These are phyloP conservation scores for Parasitella parasitica DNA, from an alignment of 371 early-diverging fungal genomes.

Conservation along the genomic window DNA sequence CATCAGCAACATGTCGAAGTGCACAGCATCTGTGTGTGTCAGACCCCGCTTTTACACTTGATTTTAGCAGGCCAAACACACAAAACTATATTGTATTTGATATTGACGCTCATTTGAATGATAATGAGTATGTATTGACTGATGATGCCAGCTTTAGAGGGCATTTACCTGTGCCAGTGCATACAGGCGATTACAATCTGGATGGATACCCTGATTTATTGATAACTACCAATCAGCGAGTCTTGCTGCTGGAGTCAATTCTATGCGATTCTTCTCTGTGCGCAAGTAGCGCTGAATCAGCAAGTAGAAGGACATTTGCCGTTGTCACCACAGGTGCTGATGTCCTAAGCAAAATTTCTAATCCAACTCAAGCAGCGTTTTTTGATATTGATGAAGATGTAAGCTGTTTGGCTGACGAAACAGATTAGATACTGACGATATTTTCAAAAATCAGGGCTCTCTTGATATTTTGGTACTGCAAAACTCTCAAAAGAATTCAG, in stretches of 20 bases:
- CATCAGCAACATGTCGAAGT: conserved; percentile 53
- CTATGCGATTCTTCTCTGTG: conserved; percentile 56
- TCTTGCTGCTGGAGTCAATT: conserved; percentile 60
- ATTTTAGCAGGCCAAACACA: conserved; percentile 44
- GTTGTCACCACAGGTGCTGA: conserved; percentile 62
- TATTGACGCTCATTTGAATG: conserved; percentile 40
- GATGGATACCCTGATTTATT: conserved; percentile 92
- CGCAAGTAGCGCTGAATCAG: conserved; percentile 31
- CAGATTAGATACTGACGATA: too few relatives aligned
- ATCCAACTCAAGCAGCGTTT: conserved; percentile 68
- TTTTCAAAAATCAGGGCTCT: too few relatives aligned
- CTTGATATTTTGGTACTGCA: conserved; percentile 77
- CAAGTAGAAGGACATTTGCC: conserved; percentile 58
- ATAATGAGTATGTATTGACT: conserved; percentile 48
- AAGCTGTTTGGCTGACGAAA: too few relatives aligned
- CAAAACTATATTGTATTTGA: conserved; percentile 50
- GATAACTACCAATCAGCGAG: conserved; percentile 53
- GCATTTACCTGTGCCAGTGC: conserved; percentile 54
- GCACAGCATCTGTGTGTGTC: conserved; percentile 70
- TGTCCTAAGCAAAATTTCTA: conserved; percentile 44
- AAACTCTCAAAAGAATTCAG: conserved; percentile 6
- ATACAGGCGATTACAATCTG: conserved; percentile 80
- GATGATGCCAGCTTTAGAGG: conserved; percentile 56
- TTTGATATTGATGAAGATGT: conserved; percentile 90
- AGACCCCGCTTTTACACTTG: conserved; percentile 72